phyloP scores from a whole-genome alignment of 805 yeast species.

The Ogataea angusta region DNA sequence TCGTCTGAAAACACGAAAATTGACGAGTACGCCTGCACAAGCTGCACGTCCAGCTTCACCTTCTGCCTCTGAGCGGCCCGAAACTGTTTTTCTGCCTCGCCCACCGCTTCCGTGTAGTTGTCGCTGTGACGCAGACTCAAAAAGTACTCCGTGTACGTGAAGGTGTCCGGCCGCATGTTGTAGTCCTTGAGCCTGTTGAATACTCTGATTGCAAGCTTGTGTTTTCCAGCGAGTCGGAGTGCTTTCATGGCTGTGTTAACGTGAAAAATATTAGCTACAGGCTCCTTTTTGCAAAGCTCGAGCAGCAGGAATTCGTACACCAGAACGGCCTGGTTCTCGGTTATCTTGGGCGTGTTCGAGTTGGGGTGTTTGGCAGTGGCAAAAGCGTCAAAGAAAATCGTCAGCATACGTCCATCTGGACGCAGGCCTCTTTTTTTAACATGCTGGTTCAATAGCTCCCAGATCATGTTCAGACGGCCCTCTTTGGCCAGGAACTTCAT shows the following conservation, averaged over 20 bases:
- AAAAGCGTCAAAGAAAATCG: constrained; percentile 45
- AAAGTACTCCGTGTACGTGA: constrained; percentile 34
- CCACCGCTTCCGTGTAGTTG: constrained; percentile 18
- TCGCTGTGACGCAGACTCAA: constrained; percentile 16
- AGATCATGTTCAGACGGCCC: constrained; percentile 44
- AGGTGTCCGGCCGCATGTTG: constrained; percentile 30
- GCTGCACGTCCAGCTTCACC: constrained; percentile 18
- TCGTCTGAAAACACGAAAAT: constrained; percentile 28
- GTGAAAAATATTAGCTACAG: constrained; percentile 37
- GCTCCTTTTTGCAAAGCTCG: constrained; percentile 27
- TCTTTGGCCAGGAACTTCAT: constrained; percentile 45
- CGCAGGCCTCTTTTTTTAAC: constrained; percentile 62
- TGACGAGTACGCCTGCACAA: constrained; percentile 25
- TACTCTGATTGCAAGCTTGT: constrained; percentile 37
- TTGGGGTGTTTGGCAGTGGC: constrained; percentile 29
- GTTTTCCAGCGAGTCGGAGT: constrained; percentile 38
- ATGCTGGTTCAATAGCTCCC: constrained; percentile 44
- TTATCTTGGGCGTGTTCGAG: constrained; percentile 19
- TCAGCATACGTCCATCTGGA: constrained; percentile 46
- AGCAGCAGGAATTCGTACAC: constrained; percentile 33
- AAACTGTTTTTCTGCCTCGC: constrained; percentile 23
- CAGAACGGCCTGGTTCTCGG: constrained; percentile 34
- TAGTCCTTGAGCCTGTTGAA: constrained; percentile 31
- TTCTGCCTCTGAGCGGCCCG: constrained; percentile 18
- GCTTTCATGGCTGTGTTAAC: constrained; percentile 47